Evolutionary conservation across 352 stramenopile species (phyloP), one percentile per base, ranked within the genome.

Genomic region (Globisporangium megalacanthum): DNA sequence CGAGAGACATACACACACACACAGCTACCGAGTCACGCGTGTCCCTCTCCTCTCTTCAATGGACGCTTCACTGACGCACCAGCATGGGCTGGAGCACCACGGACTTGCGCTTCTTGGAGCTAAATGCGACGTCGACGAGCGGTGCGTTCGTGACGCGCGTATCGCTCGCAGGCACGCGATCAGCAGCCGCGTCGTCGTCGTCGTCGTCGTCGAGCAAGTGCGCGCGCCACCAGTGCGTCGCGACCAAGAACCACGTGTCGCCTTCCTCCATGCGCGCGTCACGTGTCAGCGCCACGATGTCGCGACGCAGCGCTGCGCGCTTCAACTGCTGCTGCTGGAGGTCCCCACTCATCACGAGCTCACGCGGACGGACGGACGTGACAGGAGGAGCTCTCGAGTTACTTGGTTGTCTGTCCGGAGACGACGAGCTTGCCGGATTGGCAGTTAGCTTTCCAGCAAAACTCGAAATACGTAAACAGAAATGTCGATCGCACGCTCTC

Each of bases 231-330:
- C 82, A 92, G 15, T 41, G 22, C 31, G 44, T 59, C 1, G 72
- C 64, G 19, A 92, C 76, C 10, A 92, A 50, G 57, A 72, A 92
- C 82, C 82, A 92, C 5, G 72, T 39, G 10, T 83, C 70, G n/a
- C 82, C 79, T 22, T 76, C 70, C 4, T 56, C 52, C 11, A 92
- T 62, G 47, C 62, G 68, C 57, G 72, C 68, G 29, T 71, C 65
- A 17, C 50, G 61, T 61, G 70, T 54, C 41, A 66, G 60, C 15
- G 44, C 52, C 58, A 58, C 55, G 31, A 72, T 6, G 46, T 72
- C 68, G 19, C 46, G 53, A 47, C 68, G 35, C 35, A 60, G 59
- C 39, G 22, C 20, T 37, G 25, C 25, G 25, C 49, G 47, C 25
- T 62, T 45, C 39, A 9, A 17, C 39, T 45, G 15, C 14, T 45